A percentile compares a stretch with the other conserved stretches of the same genome.
Conservation (phyloP, 305 asterid species). For the Rubia balearica region DNA sequence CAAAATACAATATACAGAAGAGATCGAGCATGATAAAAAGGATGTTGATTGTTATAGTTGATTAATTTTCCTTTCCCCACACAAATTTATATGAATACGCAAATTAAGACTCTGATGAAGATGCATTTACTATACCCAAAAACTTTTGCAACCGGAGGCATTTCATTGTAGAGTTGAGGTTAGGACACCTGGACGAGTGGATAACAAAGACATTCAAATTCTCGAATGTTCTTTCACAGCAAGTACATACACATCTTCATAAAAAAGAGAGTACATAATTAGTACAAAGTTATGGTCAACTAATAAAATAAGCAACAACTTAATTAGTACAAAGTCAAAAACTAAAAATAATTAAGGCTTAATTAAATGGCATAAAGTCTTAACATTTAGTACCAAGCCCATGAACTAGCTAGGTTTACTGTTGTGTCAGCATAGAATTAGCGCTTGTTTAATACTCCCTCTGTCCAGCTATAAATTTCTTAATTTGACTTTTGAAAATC, state of each 20-base stretch:
- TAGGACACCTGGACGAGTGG: background rate
- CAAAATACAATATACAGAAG: too few species aligned
- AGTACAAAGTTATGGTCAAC: conserved; percentile 1
- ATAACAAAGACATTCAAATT: background rate
- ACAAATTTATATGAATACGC: background rate
- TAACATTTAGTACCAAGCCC: background rate
- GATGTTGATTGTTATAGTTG: background rate
- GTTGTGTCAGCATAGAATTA: background rate
- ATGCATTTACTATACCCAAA: background rate
- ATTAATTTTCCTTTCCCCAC: background rate
- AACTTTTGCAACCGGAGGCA: background rate
- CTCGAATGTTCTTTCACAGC: background rate
- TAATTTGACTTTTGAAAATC: too few species aligned
- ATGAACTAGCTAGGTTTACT: background rate
- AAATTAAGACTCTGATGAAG: background rate
- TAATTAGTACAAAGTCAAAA: background rate
- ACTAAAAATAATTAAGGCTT: background rate
- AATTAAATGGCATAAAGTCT: background rate
- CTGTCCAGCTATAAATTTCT: too few species aligned
- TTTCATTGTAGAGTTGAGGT: background rate
- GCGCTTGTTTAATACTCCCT: background rate
- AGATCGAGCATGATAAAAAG: too few species aligned
- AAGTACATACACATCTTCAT: background rate
- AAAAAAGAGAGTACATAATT: too few species aligned
- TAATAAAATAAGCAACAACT: background rate